Evolutionary conservation across 2,329 filamentous ascomycete species (phyloP).

Genomic region (Botrytis hyacinthi): DNA sequence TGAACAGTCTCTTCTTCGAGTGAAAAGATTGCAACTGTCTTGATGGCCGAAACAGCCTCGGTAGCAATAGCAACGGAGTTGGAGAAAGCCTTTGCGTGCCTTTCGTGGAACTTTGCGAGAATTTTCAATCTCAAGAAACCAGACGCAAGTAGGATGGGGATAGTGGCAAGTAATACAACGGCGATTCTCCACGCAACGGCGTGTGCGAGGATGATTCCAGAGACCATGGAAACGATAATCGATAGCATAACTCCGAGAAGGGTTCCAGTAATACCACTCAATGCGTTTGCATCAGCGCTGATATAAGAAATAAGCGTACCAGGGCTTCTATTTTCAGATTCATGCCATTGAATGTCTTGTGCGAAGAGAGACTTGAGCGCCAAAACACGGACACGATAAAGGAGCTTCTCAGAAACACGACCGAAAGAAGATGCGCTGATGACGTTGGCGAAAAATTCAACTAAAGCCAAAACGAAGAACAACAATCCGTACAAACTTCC

Average conservation of each 20-base stretch:
- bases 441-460: conserved; percentile 62
- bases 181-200: conserved; percentile 75
- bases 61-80: conserved; percentile 3
- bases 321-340: conserved; percentile 62
- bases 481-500: conserved; percentile 43
- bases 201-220: conserved; percentile 65
- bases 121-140: conserved; percentile 12
- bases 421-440: conserved; percentile 54
- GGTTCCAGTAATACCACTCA: conserved; percentile 67
- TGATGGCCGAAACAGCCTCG: conserved; percentile 64
- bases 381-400: conserved; percentile 57
- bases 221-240: conserved; percentile 65
- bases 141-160: conserved; percentile 33
- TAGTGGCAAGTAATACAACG: conserved; percentile 67
- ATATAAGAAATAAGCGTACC: conserved; percentile 63
- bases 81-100: conserved; percentile 8
- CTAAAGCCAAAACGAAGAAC: conserved; percentile 51
- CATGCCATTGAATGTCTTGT: conserved; percentile 69
- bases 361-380: conserved; percentile 58
- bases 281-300: conserved; percentile 64
- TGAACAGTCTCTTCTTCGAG: conserved; percentile 53
- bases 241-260: conserved; percentile 68
- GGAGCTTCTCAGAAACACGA: conserved; percentile 59
- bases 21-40: conserved; percentile 58
- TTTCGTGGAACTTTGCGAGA: conserved; percentile 6